phyloP scores from a whole-genome alignment of 306 rosid genomes.

The Pyrus communis region DNA sequence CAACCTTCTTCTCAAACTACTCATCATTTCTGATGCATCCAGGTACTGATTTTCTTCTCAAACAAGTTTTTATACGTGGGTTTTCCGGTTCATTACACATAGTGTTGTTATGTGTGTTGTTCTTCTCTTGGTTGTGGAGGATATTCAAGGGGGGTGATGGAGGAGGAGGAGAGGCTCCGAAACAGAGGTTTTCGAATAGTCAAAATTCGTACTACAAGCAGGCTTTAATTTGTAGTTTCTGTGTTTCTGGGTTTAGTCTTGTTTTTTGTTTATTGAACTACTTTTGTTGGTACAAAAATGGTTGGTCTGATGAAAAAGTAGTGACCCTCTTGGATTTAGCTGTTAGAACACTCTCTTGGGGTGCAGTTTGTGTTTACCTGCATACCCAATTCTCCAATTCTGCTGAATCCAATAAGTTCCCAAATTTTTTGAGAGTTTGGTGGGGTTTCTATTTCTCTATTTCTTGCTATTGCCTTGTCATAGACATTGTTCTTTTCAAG shows the following conservation, averaged over 20 bases:
- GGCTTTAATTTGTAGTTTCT: constrained; percentile 16
- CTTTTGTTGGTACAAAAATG: constrained; percentile 37
- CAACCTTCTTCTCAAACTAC: constrained; percentile 13
- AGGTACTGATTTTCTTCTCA: constrained; percentile 24
- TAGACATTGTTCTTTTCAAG: constrained; percentile 28
- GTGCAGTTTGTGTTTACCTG: constrained; percentile 32
- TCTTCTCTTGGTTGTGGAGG: constrained; percentile 34
- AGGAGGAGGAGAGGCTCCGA: constrained; percentile 8
- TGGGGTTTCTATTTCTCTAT: constrained; percentile 41
- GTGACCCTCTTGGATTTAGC: constrained; percentile 40
- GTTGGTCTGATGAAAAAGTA: constrained; percentile 29
- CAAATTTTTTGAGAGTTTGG: constrained; percentile 43
- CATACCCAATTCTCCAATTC: constrained; percentile 12
- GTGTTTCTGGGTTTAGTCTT: constrained; percentile 29
- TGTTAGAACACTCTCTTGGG: constrained; percentile 42
- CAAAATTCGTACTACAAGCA: constrained; percentile 15
- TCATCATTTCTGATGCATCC: constrained; percentile 6
- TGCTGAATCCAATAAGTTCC: constrained; percentile 10
- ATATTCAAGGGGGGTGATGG: constrained; percentile 17
- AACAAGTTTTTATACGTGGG: constrained; percentile 36
- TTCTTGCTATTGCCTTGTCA: constrained; percentile 36
- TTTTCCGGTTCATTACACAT: constrained; percentile 45
- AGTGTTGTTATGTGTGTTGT: constrained; percentile 25
- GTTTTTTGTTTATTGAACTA: constrained; percentile 34
- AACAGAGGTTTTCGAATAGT: constrained; percentile 9